Conservation (phyloP, 192 early-diverging fungal species). For the Linnemannia elongata region DNA sequence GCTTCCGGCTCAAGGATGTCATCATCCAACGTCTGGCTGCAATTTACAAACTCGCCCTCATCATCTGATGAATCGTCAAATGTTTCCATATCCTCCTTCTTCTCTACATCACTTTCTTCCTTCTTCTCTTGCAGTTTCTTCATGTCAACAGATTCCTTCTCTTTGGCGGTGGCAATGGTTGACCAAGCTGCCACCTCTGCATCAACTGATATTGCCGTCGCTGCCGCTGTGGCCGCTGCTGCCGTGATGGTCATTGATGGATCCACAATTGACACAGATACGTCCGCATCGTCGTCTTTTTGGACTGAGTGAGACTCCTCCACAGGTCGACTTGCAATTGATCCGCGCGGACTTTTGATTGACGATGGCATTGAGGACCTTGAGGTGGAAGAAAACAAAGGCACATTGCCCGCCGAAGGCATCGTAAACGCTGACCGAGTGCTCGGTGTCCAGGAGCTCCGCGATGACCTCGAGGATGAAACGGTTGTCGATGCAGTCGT, state of each 20-base stretch:
- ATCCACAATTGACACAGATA: background rate
- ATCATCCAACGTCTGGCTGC: constrained; percentile 13
- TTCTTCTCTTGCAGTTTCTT: background rate
- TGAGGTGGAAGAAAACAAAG: constrained; percentile 22
- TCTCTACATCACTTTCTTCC: background rate
- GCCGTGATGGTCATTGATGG: background rate
- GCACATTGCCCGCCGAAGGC: constrained; percentile 42
- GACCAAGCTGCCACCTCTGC: background rate
- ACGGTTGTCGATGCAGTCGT: background rate
- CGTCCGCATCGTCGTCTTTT: background rate
- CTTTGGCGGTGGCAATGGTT: background rate
- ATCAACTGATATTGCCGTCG: background rate
- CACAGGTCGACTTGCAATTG: background rate
- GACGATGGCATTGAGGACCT: background rate
- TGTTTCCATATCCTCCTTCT: background rate
- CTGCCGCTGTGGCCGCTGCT: background rate
- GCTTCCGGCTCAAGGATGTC: background rate
- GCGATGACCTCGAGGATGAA: constrained; percentile 24
- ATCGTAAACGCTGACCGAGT: constrained; percentile 37
- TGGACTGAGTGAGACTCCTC: background rate
- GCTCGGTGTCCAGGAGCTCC: constrained; percentile 36
- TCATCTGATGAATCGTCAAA: constrained; percentile 10
- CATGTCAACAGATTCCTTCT: background rate
- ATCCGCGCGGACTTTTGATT: constrained; percentile 9
- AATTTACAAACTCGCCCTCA: constrained; percentile 30